Evolutionary conservation across 2,329 filamentous ascomycete genomes (phyloP).

Genomic region (Hypoxylon sp.): DNA sequence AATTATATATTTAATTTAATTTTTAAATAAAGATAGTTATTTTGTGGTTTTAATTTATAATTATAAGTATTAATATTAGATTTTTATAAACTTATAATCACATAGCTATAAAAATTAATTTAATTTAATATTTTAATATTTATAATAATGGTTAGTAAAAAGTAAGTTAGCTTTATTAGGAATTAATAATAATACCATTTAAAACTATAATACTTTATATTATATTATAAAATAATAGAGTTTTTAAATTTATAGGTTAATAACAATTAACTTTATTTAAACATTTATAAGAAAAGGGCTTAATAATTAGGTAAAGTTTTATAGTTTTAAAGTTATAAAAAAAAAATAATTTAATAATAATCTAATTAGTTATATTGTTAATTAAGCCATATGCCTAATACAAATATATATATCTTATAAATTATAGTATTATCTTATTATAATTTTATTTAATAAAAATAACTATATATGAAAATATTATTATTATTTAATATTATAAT

Average conservation of each 20-base stretch:
- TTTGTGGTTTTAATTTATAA: slow-evolving; percentile 2
- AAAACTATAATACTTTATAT: neutral
- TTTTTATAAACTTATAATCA: neutral
- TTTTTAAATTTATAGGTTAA: neutral
- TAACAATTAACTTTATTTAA: too few relatives aligned
- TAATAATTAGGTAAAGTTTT: too few relatives aligned
- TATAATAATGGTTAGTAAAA: neutral
- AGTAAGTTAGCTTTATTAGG: neutral
- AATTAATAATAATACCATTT: neutral
- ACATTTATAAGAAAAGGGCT: too few relatives aligned
- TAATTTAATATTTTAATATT: neutral
- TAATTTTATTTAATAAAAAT: too few relatives aligned
- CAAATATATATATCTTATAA: too few relatives aligned
- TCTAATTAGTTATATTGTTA: too few relatives aligned
- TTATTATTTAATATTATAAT: too few relatives aligned
- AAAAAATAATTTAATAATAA: neutral
- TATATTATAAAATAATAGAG: neutral
- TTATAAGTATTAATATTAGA: neutral
- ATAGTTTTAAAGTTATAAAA: too few relatives aligned
- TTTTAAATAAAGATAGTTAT: neutral
- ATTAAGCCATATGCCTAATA: too few relatives aligned
- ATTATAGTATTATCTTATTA: too few relatives aligned
- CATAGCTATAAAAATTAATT: neutral
- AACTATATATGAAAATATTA: too few relatives aligned
- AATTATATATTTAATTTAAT: slow-evolving; percentile 3